Base-by-base conservation (phyloP, 2,329 filamentous ascomycete species). In the Arthrobotrys entomopaga region DNA sequence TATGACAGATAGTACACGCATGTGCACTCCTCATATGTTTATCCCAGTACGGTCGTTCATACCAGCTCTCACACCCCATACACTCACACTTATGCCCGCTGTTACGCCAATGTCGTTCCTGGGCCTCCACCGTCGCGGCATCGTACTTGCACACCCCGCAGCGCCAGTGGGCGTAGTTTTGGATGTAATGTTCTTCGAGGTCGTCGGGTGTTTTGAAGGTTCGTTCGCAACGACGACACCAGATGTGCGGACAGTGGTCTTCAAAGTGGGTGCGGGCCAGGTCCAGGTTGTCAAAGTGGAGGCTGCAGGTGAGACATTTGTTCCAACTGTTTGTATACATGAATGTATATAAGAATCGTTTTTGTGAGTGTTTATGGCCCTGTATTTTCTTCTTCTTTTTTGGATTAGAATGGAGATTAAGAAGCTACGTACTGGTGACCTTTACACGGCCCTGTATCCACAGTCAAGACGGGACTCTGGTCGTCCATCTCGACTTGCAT, bases 71-170 rank as follows among this genome's bases (percentile, higher is more conserved):
- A 40, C 69, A 73, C 2, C 69, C 69, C 13, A 46, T 24, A 22
- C 69, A 73, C 24, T 73, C 61, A 26, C 19, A 52, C 13, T 60
- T 65, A 26, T 73, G 69, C 3, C 22, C 46, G 8, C 46, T 66
- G 48, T 73, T 54, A 4, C 54, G 48, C 69, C 69, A 73, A 48
- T 73, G 69, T 6, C 46, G 24, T 20, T 73, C 69, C 26, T 73
- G 69, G 8, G 24, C 20, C 2, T 61, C 56, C 5, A 66, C 61
- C 2, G 48, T 48, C 56, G 42, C 22, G 3, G 38, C 69, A 50
- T 73, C 61, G 43, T 42, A 73, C n/a, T 20, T 20, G 52, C 67
- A 72, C 20, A 63, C 50, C 2, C 61, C 69, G 34, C 69, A 73
- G 2, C 29, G 61, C 69, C 69, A 73, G 22, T 73, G 69, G 2